Conservation (phyloP, 441 rosid species). For the Hura crepitans region DNA sequence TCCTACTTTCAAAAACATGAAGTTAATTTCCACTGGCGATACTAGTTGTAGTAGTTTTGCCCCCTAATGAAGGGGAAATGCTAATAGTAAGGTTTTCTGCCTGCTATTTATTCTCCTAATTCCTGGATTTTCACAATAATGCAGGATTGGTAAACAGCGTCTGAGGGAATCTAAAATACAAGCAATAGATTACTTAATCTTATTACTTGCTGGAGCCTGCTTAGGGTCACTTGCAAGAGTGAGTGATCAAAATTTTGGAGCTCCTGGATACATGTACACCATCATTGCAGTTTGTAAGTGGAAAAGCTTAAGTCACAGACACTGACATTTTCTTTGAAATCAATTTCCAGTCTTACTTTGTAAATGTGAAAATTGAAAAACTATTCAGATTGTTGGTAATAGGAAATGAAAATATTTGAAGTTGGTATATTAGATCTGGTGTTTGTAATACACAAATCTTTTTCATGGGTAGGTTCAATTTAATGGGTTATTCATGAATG, state of each 20-base stretch:
- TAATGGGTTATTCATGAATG: not conserved
- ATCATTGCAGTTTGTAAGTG: constrained; percentile 91
- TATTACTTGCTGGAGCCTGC: constrained; percentile 92
- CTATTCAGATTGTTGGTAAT: not conserved
- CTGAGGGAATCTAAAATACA: constrained; percentile 73
- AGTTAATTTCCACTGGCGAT: not conserved
- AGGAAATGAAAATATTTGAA: not conserved
- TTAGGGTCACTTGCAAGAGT: constrained; percentile 67
- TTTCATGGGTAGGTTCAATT: not conserved
- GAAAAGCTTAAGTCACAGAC: not conserved
- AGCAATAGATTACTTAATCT: constrained; percentile 76
- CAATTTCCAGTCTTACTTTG: constrained; percentile 2
- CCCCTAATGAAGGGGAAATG: not conserved
- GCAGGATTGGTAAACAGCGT: constrained; percentile 81
- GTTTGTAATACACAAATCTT: not conserved
- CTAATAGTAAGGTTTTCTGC: not conserved
- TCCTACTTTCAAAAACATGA: not conserved
- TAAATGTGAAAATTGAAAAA: not conserved
- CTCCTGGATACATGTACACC: constrained; percentile 64
- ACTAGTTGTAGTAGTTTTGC: constrained; percentile 8
- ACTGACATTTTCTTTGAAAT: constrained; percentile 8
- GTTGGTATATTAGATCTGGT: not conserved
- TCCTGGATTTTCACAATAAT: constrained; percentile 19
- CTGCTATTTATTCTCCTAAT: constrained; percentile 4
- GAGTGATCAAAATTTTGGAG: constrained; percentile 71